A percentile compares a stretch with the other conserved stretches of the same genome.
phyloP scores from a whole-genome alignment of 2,329 filamentous ascomycete genomes.

The Plectosphaerella sp. region DNA sequence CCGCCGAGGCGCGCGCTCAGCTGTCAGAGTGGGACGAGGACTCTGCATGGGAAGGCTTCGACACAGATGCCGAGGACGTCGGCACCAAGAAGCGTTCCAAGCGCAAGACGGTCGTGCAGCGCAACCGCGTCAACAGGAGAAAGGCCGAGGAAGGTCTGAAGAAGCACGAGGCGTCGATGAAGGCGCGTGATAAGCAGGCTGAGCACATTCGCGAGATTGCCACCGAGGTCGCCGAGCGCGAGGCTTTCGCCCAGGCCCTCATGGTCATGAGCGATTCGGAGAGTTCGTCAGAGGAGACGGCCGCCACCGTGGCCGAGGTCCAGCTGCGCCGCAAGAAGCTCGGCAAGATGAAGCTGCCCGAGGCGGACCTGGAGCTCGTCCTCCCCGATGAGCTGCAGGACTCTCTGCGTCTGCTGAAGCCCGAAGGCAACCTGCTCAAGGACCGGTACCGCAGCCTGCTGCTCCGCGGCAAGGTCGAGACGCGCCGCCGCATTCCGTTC shows the following conservation, averaged over 20 bases:
- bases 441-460: constrained; percentile 89
- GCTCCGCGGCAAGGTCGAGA: constrained; percentile 84
- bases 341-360: constrained; percentile 68
- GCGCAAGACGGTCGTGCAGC: constrained; percentile 79
- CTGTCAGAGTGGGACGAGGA: constrained; percentile 77
- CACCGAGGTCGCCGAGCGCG: constrained; percentile 55
- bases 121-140: constrained; percentile 82
- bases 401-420: constrained; percentile 76
- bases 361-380: constrained; percentile 76
- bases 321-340: constrained; percentile 68
- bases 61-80: constrained; percentile 75
- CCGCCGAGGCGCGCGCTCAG: constrained; percentile 62
- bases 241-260: constrained; percentile 41
- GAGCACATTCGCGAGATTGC: constrained; percentile 68
- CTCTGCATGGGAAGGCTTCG: constrained; percentile 84
- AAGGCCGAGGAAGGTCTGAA: constrained; percentile 79
- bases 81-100: constrained; percentile 62
- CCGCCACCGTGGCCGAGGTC: constrained; percentile 55
- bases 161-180: constrained; percentile 72
- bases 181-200: constrained; percentile 67
- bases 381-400: constrained; percentile 80
- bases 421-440: constrained; percentile 91
- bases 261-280: constrained; percentile 28
- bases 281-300: constrained; percentile 31
- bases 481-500: constrained; percentile 72